phyloP scores from a whole-genome alignment of 2,329 filamentous ascomycete species.

The Xylogone sp. region DNA sequence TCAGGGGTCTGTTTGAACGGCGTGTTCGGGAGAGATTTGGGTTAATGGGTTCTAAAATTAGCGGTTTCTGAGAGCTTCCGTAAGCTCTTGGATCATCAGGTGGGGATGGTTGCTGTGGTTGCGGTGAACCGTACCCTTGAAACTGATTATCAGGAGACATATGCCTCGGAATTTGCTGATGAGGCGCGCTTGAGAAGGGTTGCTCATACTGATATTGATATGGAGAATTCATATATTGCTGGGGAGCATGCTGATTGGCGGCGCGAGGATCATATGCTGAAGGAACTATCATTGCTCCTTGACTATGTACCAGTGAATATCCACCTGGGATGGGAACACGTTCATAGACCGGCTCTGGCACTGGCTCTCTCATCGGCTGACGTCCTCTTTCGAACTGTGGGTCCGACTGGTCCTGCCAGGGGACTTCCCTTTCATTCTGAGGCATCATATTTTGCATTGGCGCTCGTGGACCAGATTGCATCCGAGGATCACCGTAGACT shows the following conservation, averaged over 20 bases:
- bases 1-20: conserved; percentile 7
- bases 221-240: conserved; percentile 2
- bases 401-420: conserved; percentile 7
- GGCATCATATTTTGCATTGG: not conserved
- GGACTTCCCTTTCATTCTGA: not conserved
- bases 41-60: not conserved
- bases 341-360: conserved; percentile 18
- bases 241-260: conserved; percentile 14
- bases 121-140: not conserved
- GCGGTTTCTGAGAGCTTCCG: not conserved
- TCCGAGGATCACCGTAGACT: not conserved
- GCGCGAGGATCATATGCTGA: conserved; percentile 23
- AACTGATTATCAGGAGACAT: not conserved
- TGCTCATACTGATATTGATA: not conserved
- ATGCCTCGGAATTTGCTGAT: conserved; percentile 1
- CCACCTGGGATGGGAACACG: conserved; percentile 27
- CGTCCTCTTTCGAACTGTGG: conserved; percentile 14
- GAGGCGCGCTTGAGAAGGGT: not conserved
- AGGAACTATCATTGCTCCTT: conserved; percentile 19
- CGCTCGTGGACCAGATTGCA: not conserved
- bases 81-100: not conserved
- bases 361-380: conserved; percentile 12
- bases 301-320: conserved; percentile 24
- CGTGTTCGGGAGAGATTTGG: not conserved
- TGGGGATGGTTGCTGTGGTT: not conserved